Conservation (phyloP, 768 basidiomycete species). For the Boletus edulis region DNA sequence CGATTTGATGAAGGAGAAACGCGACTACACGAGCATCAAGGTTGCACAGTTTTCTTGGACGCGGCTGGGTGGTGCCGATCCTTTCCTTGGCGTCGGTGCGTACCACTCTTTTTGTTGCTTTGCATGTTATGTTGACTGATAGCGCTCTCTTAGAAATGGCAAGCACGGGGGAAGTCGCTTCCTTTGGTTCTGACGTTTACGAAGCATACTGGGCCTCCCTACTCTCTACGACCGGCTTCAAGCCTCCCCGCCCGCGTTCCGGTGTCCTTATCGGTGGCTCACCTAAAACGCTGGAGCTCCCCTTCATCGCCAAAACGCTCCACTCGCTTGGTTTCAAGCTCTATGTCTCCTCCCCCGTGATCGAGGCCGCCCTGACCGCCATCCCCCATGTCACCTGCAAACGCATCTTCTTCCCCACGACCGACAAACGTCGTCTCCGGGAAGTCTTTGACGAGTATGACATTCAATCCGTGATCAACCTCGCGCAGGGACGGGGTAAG, state of each 20-base stretch:
- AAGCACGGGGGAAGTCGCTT: conserved; percentile 95
- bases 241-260: conserved; percentile 76
- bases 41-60: conserved; percentile 99
- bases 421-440: conserved; percentile 92
- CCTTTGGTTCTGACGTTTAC: conserved; percentile 89
- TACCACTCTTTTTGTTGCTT: conserved; percentile 10
- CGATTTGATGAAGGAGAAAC: conserved; percentile 85
- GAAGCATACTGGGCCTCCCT: conserved; percentile 97
- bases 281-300: conserved; percentile 83
- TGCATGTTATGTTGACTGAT: not conserved
- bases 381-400: conserved; percentile 77
- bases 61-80: conserved; percentile 91
- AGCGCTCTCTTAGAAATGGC: conserved; percentile 74
- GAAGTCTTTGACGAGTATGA: conserved; percentile 94
- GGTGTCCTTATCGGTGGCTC: conserved; percentile 96
- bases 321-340: conserved; percentile 92
- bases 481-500: conserved; percentile 74
- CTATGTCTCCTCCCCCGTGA: conserved; percentile 77
- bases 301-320: conserved; percentile 73
- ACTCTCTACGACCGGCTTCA: conserved; percentile 96
- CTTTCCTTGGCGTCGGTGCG: conserved; percentile 92
- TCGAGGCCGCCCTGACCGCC: conserved; percentile 79
- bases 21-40: conserved; percentile 94
- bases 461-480: conserved; percentile 92
- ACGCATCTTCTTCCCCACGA: conserved; percentile 94